Evolutionary conservation across 2,329 filamentous ascomycete genomes (phyloP), one percentile per base, ranked within the genome.

Genomic region (Ophiostoma sp.): DNA sequence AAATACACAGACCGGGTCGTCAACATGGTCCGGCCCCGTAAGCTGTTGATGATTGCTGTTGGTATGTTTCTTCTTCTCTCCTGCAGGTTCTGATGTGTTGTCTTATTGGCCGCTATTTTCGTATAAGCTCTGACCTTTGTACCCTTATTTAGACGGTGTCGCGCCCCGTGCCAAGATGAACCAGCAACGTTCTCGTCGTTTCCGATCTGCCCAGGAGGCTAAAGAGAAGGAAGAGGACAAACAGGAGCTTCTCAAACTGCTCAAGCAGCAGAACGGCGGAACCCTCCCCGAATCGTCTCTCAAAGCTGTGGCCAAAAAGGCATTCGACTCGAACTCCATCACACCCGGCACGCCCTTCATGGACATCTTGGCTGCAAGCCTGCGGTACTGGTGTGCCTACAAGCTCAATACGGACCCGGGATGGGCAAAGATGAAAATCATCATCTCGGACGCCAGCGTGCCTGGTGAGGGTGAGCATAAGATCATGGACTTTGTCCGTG

Each of bases 81-180:
- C 0, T 22, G 17, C 42, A 11, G 31, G 9, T 17, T 52, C 61
- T 48, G 42, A 72, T 50, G 45, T 57, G 0, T n/a, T 28, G 3
- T n/a, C 8, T 64, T 64, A 45, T 28, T 31, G 36, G 6, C n/a
- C 33, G 12, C 5, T n/a, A 5, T 25, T 22, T 6, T 17, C 2
- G 17, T 17, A 12, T 31, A 19, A 2, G 75, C 19, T 55, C 70
- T 73, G 28, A 70, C 45, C 12, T 9, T 17, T 57, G 28, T 36
- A 3, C 25, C 1, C 25, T 22, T 28, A 12, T 31, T 3, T 50
- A 94, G 96, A 99, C 84, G 96, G 96, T 81, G 96, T 99, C 76
- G 96, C 96, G 4, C 97, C 96, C 64, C 92, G 96, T 82, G 97
- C 97, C 74, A 99, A 99, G 84, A 99, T 99, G 96, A 99, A 99